Evolutionary conservation across 441 rosid species (phyloP), one percentile per base, ranked within the genome.

Genomic region (Gossypium lobatum): DNA sequence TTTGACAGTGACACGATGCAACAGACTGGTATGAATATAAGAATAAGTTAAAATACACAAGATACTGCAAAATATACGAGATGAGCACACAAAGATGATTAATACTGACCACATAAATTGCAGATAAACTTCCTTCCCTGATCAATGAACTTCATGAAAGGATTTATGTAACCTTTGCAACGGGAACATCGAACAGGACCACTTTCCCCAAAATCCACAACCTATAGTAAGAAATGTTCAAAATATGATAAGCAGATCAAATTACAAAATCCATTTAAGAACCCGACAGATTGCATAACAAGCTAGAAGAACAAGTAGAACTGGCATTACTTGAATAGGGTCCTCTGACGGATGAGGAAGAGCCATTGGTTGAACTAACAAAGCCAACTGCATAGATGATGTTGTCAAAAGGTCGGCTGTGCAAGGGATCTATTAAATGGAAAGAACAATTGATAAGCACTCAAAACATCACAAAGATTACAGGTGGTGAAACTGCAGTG

Each of bases 151-250:
- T 86, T 89, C 96, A 92, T 86, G 80, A 89, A 89, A 79, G 97
- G 96, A 79, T 92, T 92, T 81, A 92, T 86, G 71, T 92, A 92
- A 57, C 93, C 96, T 83, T 91, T 92, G 88, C 96, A 92, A 73
- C 94, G 96, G 75, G 96, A 88, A 82, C 97, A 92, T 68, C 97
- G 87, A 55, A 92, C 89, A 34, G 97, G 97, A 69, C 97, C 97
- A 68, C 87, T 77, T 78, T 94, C 97, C 59, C 97, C 98, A 77
- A 92, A 92, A 84, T 94, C 97, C 77, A 92, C 93, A 75, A 90
- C 83, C 98, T 92, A 71, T 65, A 70, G 59, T 26, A 76, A 64
- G 48, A 75, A 17, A 76, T 52, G 50, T 77, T 37, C 73, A 70
- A 13, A 54, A 54, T 48, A 78, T 13, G 64, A 78, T 54, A 1